Evolutionary conservation across 2,329 filamentous ascomycete genomes (phyloP).

Genomic region (Mycosphaerella sp.): DNA sequence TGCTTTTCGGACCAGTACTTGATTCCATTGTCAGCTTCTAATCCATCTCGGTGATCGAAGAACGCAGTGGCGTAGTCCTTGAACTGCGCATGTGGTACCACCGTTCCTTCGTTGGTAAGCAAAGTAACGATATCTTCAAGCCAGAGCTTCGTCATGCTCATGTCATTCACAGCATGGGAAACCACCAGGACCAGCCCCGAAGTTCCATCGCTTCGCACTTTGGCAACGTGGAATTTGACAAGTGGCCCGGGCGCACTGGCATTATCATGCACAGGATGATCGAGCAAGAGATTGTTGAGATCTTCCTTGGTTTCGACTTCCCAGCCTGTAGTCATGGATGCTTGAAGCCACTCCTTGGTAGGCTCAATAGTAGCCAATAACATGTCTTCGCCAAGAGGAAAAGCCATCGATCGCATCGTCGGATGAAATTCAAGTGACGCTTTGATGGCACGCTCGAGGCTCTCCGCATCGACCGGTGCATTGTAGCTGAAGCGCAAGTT

Average conservation of each 20-base stretch:
- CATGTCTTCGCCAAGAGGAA: slow-evolving; percentile 26
- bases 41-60: slow-evolving; percentile 27
- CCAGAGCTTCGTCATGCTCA: slow-evolving; percentile 34
- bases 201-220: slow-evolving; percentile 24
- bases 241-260: slow-evolving; percentile 29
- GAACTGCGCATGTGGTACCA: slow-evolving; percentile 29
- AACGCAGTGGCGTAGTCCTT: slow-evolving; percentile 32
- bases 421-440: slow-evolving; percentile 29
- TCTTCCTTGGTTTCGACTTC: slow-evolving; percentile 30
- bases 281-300: slow-evolving; percentile 26
- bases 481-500: slow-evolving; percentile 32
- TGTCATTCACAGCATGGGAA: slow-evolving; percentile 31
- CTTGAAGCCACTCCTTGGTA: slow-evolving; percentile 26
- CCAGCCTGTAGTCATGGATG: slow-evolving; percentile 29
- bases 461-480: slow-evolving; percentile 20
- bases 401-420: slow-evolving; percentile 29
- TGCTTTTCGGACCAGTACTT: slow-evolving; percentile 31
- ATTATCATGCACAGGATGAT: slow-evolving; percentile 29
- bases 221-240: slow-evolving; percentile 29
- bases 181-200: slow-evolving; percentile 30
- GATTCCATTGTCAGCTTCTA: slow-evolving; percentile 28
- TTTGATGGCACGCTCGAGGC: slow-evolving; percentile 27
- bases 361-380: slow-evolving; percentile 28
- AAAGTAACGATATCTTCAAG: slow-evolving; percentile 30
- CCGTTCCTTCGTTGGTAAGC: slow-evolving; percentile 24